Evolutionary conservation across 129 eudicot genomes (phyloP).

Genomic region (Ambrosia artemisiifolia): DNA sequence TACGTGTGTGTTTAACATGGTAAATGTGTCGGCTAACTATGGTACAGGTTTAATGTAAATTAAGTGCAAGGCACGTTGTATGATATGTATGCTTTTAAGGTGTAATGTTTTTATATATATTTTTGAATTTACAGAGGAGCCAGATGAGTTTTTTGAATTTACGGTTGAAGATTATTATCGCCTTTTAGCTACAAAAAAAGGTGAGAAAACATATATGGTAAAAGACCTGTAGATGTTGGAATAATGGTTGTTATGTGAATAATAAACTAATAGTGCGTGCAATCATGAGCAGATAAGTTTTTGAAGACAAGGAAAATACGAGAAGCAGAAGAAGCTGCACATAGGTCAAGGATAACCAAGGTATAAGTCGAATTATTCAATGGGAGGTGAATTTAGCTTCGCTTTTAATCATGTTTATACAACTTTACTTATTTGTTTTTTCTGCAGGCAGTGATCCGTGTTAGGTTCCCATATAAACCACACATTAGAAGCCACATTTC

Average conservation of each 20-base stretch:
- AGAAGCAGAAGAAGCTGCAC: slow-evolving; percentile 88
- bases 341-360: slow-evolving; percentile 72
- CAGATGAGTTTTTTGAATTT: slow-evolving; percentile 81
- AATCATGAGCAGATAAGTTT: slow-evolving; percentile 51
- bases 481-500: slow-evolving; percentile 74
- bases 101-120: too few species aligned
- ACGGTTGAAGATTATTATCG: slow-evolving; percentile 77
- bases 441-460: slow-evolving; percentile 73
- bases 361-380: slow-evolving; percentile 23
- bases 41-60: too few species aligned
- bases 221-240: background rate
- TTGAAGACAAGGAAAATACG: slow-evolving; percentile 77
- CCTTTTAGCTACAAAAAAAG: slow-evolving; percentile 59
- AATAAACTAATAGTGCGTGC: background rate
- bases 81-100: too few species aligned
- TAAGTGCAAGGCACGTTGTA: too few species aligned
- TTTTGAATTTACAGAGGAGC: slow-evolving; percentile 46
- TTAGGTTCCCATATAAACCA: slow-evolving; percentile 78
- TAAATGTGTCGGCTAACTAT: too few species aligned
- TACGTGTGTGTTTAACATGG: too few species aligned
- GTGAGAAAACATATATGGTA: slow-evolving; percentile 28
- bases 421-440: background rate
- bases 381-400: background rate
- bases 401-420: background rate
- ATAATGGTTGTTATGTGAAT: background rate